Evolutionary conservation across 192 early-diverging fungal species (phyloP).

Genomic region (Phlyctochytrium arcticum): DNA sequence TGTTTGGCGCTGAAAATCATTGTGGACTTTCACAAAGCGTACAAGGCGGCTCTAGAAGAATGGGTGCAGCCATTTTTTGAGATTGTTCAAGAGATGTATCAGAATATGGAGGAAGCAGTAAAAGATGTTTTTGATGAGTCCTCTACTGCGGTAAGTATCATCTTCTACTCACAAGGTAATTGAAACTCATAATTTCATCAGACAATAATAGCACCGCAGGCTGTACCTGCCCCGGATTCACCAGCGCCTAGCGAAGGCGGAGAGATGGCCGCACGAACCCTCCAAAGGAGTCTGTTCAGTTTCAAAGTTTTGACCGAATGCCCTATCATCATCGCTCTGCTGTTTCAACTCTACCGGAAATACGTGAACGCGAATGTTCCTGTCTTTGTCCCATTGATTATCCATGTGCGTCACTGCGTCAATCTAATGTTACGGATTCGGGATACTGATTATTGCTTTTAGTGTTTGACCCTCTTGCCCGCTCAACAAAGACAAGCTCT

Average conservation of each 20-base stretch:
- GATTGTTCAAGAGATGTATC: conserved; percentile 89
- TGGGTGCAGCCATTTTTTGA: conserved; percentile 87
- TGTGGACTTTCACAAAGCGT: conserved; percentile 90
- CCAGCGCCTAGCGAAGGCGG: conserved; percentile 46
- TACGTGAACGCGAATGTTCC: conserved; percentile 77
- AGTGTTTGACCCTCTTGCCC: conserved; percentile 55
- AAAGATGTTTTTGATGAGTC: conserved; percentile 72
- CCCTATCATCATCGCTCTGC: conserved; percentile 93
- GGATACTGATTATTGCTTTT: not conserved
- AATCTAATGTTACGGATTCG: not conserved
- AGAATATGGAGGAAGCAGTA: conserved; percentile 84
- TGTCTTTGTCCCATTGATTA: conserved; percentile 83
- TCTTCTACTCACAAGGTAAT: not conserved
- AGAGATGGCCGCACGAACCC: conserved; percentile 45
- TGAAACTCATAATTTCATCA: not conserved
- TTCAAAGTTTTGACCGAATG: conserved; percentile 99
- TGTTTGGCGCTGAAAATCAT: conserved; percentile 90
- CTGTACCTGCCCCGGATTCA: conserved; percentile 45
- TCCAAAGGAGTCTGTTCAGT: conserved; percentile 72
- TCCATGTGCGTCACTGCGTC: conserved; percentile 52
- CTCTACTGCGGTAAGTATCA: not conserved
- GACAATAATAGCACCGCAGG: not conserved
- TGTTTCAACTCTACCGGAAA: conserved; percentile 83
- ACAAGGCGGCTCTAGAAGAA: conserved; percentile 75
- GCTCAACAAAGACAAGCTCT: conserved; percentile 42